Evolutionary conservation across 1,139 yeast genomes (phyloP).

Genomic region (Pichia sp.): DNA sequence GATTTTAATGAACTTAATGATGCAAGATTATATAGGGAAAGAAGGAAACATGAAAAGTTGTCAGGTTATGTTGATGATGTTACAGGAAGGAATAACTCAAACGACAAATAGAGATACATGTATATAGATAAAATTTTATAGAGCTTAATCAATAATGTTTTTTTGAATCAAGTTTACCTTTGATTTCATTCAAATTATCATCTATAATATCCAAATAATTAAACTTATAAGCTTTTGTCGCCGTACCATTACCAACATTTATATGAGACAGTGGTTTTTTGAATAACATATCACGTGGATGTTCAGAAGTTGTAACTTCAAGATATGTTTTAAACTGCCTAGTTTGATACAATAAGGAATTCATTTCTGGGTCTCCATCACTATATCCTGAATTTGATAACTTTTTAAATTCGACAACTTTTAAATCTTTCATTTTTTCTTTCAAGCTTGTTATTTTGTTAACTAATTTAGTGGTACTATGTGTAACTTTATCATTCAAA

Average conservation of each 20-base stretch:
- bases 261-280: slow-evolving; percentile 21
- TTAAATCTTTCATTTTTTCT: slow-evolving; percentile 18
- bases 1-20: slow-evolving; percentile 22
- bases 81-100: neutral
- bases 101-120: neutral
- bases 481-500: slow-evolving; percentile 13
- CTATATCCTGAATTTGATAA: slow-evolving; percentile 15
- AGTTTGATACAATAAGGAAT: slow-evolving; percentile 33
- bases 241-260: slow-evolving; percentile 2
- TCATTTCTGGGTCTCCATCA: slow-evolving; percentile 29
- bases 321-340: slow-evolving; percentile 38
- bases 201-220: slow-evolving; percentile 32
- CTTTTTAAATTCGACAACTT: slow-evolving; percentile 22
- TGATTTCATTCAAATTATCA: slow-evolving; percentile 20
- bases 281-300: slow-evolving; percentile 28
- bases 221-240: slow-evolving; percentile 1
- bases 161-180: slow-evolving; percentile 1
- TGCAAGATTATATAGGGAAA: slow-evolving; percentile 19
- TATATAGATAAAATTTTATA: neutral
- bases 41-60: slow-evolving; percentile 10
- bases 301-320: slow-evolving; percentile 33
- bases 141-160: neutral
- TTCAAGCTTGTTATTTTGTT: slow-evolving; percentile 17
- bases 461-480: slow-evolving; percentile 12
- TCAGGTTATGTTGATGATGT: slow-evolving; percentile 1